These are phyloP conservation scores for Sporobolomyces pararoseus DNA, from an alignment of 768 basidiomycete genomes.

Conservation along the genomic window DNA sequence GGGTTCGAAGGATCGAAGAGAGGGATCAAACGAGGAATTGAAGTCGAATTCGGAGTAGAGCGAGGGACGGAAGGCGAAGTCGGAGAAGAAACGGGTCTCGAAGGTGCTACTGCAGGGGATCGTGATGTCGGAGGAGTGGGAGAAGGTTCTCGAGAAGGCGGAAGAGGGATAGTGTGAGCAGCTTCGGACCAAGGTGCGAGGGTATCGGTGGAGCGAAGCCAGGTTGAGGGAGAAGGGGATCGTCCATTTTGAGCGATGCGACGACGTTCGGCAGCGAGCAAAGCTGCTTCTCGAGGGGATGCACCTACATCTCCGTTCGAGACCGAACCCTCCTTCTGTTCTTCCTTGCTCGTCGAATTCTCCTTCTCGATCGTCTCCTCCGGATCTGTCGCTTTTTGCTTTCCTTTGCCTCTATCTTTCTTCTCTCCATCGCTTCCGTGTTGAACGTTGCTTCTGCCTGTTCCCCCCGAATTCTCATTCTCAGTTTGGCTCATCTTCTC, in stretches of 20 bases:
- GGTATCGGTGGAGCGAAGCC: slow-evolving; percentile 4
- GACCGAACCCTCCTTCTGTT: not conserved
- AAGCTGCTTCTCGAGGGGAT: slow-evolving; percentile 13
- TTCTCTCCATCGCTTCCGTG: not conserved
- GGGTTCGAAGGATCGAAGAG: slow-evolving; percentile 50
- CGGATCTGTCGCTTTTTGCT: not conserved
- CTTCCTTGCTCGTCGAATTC: not conserved
- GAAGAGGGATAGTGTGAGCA: not conserved
- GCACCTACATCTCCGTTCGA: not conserved
- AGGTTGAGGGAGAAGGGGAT: not conserved
- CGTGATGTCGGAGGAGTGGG: not conserved
- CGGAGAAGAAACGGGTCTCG: too few relatives aligned
- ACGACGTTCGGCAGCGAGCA: slow-evolving; percentile 25
- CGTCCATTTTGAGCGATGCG: not conserved
- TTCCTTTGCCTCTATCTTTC: slow-evolving; percentile 2
- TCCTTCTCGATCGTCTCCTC: not conserved
- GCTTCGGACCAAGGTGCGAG: slow-evolving; percentile 10
- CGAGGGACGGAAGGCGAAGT: not conserved
- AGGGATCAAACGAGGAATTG: slow-evolving; percentile 50
- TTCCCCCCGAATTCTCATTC: not conserved
- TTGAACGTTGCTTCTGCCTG: not conserved
- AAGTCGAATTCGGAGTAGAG: not conserved
- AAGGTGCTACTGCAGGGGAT: not conserved
- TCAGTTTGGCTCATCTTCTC: not conserved
- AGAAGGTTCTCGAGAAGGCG: slow-evolving; percentile 9